These are phyloP conservation scores for Yamadazyma sp. DNA, from an alignment of 805 yeast genomes.

Conservation along the genomic window DNA sequence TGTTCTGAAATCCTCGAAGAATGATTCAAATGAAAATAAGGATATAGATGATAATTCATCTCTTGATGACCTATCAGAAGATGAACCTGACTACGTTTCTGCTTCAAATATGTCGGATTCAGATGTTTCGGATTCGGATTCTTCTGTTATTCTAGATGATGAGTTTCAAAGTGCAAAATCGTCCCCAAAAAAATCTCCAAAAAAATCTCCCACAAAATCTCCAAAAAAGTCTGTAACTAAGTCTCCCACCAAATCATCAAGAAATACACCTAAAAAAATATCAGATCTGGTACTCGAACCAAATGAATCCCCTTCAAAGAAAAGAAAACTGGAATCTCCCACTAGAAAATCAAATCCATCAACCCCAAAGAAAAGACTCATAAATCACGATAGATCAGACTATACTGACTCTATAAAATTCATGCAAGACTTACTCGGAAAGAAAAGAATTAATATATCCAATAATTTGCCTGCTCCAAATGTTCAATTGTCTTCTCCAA, in stretches of 20 bases:
- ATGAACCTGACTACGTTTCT: too few species aligned
- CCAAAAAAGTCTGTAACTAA: too few species aligned
- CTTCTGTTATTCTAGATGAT: too few species aligned
- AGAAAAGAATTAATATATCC: background rate
- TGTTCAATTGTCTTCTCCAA: background rate
- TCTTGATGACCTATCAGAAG: too few species aligned
- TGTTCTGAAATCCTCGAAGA: too few species aligned
- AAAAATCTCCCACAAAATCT: constrained; percentile 1
- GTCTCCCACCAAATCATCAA: too few species aligned
- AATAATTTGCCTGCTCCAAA: constrained; percentile 2
- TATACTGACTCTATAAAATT: constrained; percentile 4
- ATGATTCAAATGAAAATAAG: background rate
- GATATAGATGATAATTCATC: background rate
- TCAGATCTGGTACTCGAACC: background rate
- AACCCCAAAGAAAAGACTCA: too few species aligned
- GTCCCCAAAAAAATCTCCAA: background rate
- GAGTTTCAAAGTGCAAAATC: too few species aligned
- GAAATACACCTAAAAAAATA: too few species aligned
- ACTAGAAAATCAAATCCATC: too few species aligned
- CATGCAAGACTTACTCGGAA: constrained; percentile 4
- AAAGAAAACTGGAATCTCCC: background rate
- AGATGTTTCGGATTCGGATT: too few species aligned
- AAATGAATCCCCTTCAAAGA: background rate
- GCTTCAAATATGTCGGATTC: too few species aligned
- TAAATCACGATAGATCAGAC: background rate